phyloP scores from a whole-genome alignment of 352 stramenopile species.

The Sclerospora graminicola region DNA sequence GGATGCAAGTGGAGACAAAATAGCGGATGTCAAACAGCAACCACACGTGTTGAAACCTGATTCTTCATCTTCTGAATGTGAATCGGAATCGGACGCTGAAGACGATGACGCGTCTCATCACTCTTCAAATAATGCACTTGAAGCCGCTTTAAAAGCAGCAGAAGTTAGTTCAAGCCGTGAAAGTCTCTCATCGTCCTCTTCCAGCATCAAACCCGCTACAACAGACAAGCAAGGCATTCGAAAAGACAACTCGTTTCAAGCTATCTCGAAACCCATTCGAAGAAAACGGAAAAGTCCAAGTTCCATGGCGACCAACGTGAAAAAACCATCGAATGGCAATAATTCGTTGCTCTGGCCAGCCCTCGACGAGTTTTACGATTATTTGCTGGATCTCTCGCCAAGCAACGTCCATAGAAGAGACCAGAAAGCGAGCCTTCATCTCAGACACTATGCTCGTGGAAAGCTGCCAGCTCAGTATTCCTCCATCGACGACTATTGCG shows the following conservation, averaged over 20 bases:
- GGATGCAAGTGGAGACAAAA: too few relatives aligned
- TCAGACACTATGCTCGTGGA: constrained; percentile 21
- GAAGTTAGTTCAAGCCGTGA: constrained; percentile 7
- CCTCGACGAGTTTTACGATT: constrained; percentile 69
- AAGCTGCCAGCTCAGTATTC: constrained; percentile 38
- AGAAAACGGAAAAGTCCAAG: constrained; percentile 15
- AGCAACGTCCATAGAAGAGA: constrained; percentile 26
- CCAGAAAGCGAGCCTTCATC: constrained; percentile 12
- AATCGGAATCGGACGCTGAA: constrained; percentile 26
- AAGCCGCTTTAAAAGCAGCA: constrained; percentile 44
- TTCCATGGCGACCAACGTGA: constrained; percentile 1
- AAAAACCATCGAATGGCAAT: constrained; percentile 23
- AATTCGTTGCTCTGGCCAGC: constrained; percentile 61
- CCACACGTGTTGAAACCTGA: too few relatives aligned
- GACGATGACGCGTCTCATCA: constrained; percentile 6
- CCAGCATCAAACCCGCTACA: background rate
- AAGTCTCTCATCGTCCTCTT: background rate
- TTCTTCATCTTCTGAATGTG: constrained; percentile 28
- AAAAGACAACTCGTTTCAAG: background rate
- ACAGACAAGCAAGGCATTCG: background rate
- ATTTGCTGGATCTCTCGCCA: constrained; percentile 53
- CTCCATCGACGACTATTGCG: constrained; percentile 44
- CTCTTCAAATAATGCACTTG: constrained; percentile 33
- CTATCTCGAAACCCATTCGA: background rate
- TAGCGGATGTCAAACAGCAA: constrained; percentile 5